A percentile compares a stretch with the other conserved stretches of the same genome.
Evolutionary conservation across 2,329 filamentous ascomycete species (phyloP).

Genomic region (Septoria linicola): DNA sequence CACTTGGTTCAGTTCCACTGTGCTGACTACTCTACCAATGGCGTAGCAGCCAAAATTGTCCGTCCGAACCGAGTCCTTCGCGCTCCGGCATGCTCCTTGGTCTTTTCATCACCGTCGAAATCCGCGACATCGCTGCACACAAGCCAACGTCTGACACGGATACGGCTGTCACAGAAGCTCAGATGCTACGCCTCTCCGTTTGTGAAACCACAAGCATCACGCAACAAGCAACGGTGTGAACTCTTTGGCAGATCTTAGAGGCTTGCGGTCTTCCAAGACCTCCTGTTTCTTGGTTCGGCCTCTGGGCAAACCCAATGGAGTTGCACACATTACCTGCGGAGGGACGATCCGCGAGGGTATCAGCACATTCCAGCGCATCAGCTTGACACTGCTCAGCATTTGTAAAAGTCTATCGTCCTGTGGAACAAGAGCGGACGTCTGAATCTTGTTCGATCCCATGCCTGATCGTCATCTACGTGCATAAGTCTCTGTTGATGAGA

Average conservation of each 20-base stretch:
- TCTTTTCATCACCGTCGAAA: not conserved
- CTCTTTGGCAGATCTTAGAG: slow-evolving; percentile 12
- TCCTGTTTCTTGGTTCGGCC: slow-evolving; percentile 7
- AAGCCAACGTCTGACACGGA: not conserved
- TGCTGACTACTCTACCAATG: no score
- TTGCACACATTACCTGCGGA: slow-evolving; percentile 7
- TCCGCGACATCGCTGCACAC: not conserved
- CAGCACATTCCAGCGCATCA: slow-evolving; percentile 18
- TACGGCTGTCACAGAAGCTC: not conserved
- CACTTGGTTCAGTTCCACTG: no score
- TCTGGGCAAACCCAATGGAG: slow-evolving; percentile 6
- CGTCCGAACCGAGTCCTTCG: no score
- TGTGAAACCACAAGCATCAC: not conserved
- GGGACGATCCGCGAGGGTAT: slow-evolving; percentile 8
- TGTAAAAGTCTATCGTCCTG: slow-evolving; percentile 8
- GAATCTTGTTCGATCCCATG: no score
- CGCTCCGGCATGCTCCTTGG: no score
- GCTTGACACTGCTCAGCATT: not conserved
- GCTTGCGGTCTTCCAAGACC: slow-evolving; percentile 7
- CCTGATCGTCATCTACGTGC: no score
- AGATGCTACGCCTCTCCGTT: not conserved
- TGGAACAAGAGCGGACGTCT: no score
- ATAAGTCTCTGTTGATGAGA: no score
- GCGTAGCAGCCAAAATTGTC: no score
- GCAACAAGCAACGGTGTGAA: slow-evolving; percentile 7